Evolutionary conservation across 108 stramenopile genomes (phyloP), one percentile per base, ranked within the genome.

Genomic region (Skeletonema marinoi): DNA sequence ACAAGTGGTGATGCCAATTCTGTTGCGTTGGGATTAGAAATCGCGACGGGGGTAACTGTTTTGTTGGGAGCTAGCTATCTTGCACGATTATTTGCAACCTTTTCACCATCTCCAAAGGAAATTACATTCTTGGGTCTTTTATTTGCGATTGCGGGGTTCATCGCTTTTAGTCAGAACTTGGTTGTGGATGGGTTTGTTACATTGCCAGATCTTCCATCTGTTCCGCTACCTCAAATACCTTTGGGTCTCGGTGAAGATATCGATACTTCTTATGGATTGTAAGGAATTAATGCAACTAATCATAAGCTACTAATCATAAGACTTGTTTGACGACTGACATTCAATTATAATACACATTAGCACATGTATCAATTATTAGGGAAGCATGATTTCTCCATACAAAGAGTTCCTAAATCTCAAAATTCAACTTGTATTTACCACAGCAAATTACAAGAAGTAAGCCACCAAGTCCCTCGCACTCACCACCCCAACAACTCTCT

Each of bases 381-480:
- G 6, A 19, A 4, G 54, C 54, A 56, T 56, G 21, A 56, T 56
- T 25, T 8, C 5, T 56, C 25, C 19, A 56, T 29, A 56, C 54
- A 56, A 50, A 50, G 4, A 56, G 54, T 29, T 56, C 54, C 54
- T 56, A 56, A 29, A 56, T 29, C 6, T 25, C 21, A 11, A 56
- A 56, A 21, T 25, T 25, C 54, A 29, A 29, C 54, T 10, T 61
- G 60, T 42, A 3, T 16, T 36, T 65, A 7, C 6, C 32, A 13
- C 51, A 17, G 59, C 75, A n/a, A 82, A 78, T 75, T 81, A 84
- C 86, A 94, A 87, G 75, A 97, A 97, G 78, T 97, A 97, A 29
- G 84, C 86, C 19, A 97, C 90, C 71, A 96, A 82, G 73, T 96
- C 96, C 70, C 87, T 84, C 5, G 92, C 93, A 11, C 90, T 90